phyloP scores from a whole-genome alignment of 805 yeast species.

The Kuraishia capsulata region DNA sequence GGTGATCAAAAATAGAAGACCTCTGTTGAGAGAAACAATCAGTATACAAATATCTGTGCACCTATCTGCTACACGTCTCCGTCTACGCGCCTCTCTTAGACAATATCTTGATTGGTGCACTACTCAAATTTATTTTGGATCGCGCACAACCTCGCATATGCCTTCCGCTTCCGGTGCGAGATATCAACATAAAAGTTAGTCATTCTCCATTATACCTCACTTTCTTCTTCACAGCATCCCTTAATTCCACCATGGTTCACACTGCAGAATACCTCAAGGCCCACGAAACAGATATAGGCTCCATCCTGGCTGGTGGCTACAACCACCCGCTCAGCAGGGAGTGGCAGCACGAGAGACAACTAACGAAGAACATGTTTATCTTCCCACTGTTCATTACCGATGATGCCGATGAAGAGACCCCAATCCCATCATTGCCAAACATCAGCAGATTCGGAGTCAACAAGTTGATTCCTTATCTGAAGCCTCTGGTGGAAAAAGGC shows the following conservation, averaged over 20 bases:
- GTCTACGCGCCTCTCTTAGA: too few species aligned
- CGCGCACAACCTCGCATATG: too few species aligned
- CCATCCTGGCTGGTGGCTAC: conserved; percentile 89
- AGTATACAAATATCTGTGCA: too few species aligned
- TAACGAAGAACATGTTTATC: conserved; percentile 82
- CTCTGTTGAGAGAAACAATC: too few species aligned
- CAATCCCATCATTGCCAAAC: conserved; percentile 74
- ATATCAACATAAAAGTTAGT: too few species aligned
- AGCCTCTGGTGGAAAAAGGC: conserved; percentile 67
- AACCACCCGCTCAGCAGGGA: conserved; percentile 80
- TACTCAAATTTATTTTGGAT: too few species aligned
- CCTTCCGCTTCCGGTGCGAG: too few species aligned
- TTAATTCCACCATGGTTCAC: conserved; percentile 47
- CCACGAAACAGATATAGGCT: conserved; percentile 53
- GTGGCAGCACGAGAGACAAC: conserved; percentile 86
- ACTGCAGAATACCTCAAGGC: conserved; percentile 60
- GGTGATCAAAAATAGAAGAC: too few species aligned
- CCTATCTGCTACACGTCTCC: too few species aligned
- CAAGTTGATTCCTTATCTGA: conserved; percentile 65
- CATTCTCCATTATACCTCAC: too few species aligned
- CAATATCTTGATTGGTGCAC: too few species aligned
- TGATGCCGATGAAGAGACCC: conserved; percentile 66
- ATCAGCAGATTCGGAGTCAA: conserved; percentile 84
- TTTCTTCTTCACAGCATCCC: too few species aligned
- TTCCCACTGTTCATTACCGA: conserved; percentile 87